A percentile compares a stretch with the other conserved stretches of the same genome.
These are phyloP conservation scores for Pythium folliculosum DNA, from an alignment of 352 stramenopile genomes.

Conservation along the genomic window DNA sequence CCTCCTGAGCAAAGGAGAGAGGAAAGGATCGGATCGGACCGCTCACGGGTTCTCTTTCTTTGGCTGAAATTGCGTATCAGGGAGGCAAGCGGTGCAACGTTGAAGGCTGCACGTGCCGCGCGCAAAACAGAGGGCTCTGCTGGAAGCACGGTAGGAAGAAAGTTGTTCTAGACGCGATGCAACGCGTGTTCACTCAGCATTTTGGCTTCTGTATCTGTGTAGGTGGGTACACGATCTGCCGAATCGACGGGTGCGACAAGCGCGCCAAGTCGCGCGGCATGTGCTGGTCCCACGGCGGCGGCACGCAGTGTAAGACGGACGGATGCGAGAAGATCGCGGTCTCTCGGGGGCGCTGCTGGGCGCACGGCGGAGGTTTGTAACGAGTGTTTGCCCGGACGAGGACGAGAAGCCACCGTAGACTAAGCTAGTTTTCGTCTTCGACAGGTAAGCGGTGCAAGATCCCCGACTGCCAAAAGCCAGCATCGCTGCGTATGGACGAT, in stretches of 20 bases:
- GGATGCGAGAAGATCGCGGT: constrained; percentile 23
- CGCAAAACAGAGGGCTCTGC: constrained; percentile 55
- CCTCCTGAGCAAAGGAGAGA: too few species aligned
- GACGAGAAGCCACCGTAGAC: too few species aligned
- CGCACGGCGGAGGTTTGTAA: constrained; percentile 19
- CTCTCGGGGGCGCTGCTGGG: constrained; percentile 11
- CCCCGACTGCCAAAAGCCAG: constrained; percentile 36
- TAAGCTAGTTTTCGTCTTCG: too few species aligned
- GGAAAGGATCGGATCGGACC: too few species aligned
- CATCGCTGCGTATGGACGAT: constrained; percentile 48
- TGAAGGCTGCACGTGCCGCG: constrained; percentile 50
- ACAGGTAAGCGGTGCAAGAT: constrained; percentile 20
- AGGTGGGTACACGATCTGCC: constrained; percentile 38
- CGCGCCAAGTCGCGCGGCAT: constrained; percentile 26
- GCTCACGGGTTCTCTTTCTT: background rate
- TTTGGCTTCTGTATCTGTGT: background rate
- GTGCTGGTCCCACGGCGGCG: constrained; percentile 30
- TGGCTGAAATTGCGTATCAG: constrained; percentile 14
- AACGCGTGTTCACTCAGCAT: background rate
- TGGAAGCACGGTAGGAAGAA: constrained; percentile 40
- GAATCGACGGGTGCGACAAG: constrained; percentile 32
- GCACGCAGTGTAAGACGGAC: constrained; percentile 26
- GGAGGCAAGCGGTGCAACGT: constrained; percentile 53
- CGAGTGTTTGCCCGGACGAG: too few species aligned
- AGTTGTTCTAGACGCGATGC: background rate